Evolutionary conservation across 106 monocot genomes (phyloP).

Genomic region (Iris macrosiphon): DNA sequence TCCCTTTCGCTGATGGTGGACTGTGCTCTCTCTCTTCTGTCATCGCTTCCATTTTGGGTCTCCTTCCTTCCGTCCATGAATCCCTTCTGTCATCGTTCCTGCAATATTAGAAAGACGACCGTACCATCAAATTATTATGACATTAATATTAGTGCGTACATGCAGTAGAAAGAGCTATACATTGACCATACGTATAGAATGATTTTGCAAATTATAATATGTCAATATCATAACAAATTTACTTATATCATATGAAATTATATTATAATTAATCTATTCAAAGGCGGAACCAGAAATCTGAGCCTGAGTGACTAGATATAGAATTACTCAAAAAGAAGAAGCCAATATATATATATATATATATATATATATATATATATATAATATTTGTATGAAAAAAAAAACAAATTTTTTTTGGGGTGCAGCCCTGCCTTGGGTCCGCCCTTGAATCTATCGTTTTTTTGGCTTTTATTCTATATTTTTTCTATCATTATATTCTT

Average conservation of each 20-base stretch:
- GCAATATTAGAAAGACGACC: not conserved
- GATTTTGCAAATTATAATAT: not conserved
- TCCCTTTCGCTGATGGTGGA: constrained; percentile 24
- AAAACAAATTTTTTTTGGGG: no score
- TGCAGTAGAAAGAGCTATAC: no score
- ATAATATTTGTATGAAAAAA: no score
- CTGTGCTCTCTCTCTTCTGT: constrained; percentile 74
- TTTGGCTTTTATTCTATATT: no score
- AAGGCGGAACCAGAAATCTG: not conserved
- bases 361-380: no score
- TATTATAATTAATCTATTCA: not conserved
- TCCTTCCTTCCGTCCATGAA: not conserved
- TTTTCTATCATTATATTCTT: no score
- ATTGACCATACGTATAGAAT: no score
- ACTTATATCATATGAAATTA: not conserved
- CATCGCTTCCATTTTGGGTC: constrained; percentile 10
- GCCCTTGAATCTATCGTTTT: no score
- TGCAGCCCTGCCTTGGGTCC: no score
- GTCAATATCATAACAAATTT: not conserved
- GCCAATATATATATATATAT: no score
- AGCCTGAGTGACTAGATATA: no score
- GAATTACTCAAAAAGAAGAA: no score
- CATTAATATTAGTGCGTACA: not conserved
- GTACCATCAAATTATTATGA: not conserved
- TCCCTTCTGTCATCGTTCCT: not conserved